phyloP scores from a whole-genome alignment of 1,284 basidiomycete species.

The Apiotrichum mycotoxinovorans region DNA sequence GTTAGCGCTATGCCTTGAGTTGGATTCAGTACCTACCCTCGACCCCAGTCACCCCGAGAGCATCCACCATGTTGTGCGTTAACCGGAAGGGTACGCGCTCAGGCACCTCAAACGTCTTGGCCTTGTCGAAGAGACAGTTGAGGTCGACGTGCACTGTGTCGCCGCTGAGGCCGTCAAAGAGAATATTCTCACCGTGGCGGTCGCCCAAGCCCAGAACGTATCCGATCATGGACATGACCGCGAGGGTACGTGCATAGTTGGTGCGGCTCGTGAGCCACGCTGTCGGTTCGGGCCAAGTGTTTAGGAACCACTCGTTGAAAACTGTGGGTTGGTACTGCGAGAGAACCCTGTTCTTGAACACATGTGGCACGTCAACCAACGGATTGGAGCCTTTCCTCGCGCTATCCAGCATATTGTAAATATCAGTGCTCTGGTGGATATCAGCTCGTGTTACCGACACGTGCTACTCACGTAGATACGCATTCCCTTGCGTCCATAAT shows the following conservation, averaged over 20 bases:
- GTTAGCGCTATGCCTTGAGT: not conserved
- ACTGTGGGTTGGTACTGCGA: constrained; percentile 67
- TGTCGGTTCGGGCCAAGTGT: constrained; percentile 93
- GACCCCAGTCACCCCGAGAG: constrained; percentile 86
- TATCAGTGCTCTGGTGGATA: constrained; percentile 52
- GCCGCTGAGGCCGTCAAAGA: constrained; percentile 83
- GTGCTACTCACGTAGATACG: constrained; percentile 59
- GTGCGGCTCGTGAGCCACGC: constrained; percentile 88
- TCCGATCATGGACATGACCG: constrained; percentile 99
- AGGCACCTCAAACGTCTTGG: constrained; percentile 80
- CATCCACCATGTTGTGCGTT: constrained; percentile 91
- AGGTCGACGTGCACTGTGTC: constrained; percentile 97
- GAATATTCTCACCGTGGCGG: constrained; percentile 93
- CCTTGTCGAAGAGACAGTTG: constrained; percentile 97
- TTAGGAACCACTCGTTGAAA: constrained; percentile 96
- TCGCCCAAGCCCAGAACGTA: constrained; percentile 97
- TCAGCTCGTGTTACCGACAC: not conserved
- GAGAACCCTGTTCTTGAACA: constrained; percentile 65
- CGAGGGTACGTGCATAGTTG: constrained; percentile 81
- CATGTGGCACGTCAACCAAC: constrained; percentile 4
- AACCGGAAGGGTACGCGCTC: constrained; percentile 94
- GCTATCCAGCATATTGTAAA: constrained; percentile 56
- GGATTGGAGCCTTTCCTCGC: constrained; percentile 7
- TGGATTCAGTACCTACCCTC: constrained; percentile 61
- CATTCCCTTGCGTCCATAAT: constrained; percentile 66